Evolutionary conservation across 352 stramenopile genomes (phyloP), one percentile per base, ranked within the genome.

Genomic region (Peronospora farinosa): DNA sequence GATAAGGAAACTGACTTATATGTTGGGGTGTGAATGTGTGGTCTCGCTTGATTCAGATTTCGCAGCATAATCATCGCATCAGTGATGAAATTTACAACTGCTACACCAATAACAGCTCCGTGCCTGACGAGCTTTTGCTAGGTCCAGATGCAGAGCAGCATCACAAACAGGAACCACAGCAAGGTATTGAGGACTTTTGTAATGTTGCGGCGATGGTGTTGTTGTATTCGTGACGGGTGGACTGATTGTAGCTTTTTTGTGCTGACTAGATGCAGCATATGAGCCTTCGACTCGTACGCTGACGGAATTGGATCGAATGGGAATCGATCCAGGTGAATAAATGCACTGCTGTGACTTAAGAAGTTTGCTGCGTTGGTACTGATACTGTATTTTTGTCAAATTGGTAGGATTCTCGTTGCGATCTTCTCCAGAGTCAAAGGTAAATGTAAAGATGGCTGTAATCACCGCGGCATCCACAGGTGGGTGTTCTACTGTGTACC

Each of bases 71-170:
- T 54, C 79, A 90, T 41, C 63, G 64, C 12, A 84, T 90, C 48
- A 88, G 57, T 16, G 77, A 88, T 43, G 76, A 87, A 49, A 88
- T 90, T 52, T 85, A 78, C 63, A 69, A 72, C 19, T 90, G 72
- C 61, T 90, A 88, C 60, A 72, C 63, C 16, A 90, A 84, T 60
- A 90, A 86, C 65, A 90, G 71, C 67, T 80, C 76, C 1, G 74
- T 90, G 7, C 79, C 79, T 1, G 74, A 90, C 33, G 76, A 87
- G 19, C 47, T 88, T 40, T 49, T 88, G 40, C 57, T 90, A 2
- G 79, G 49, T 5, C 43, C 27, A 7, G 51, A 68, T 17, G 48
- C 31, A 7, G 47, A 46, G 21, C 15, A 51, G 13, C 61, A 47
- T 33, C 63, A 61, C 12, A 68, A 60, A 32, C 51, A 70, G 17